These are phyloP conservation scores for Leishmania gerbilli DNA, from an alignment of 208 protist genomes.

Conservation along the genomic window DNA sequence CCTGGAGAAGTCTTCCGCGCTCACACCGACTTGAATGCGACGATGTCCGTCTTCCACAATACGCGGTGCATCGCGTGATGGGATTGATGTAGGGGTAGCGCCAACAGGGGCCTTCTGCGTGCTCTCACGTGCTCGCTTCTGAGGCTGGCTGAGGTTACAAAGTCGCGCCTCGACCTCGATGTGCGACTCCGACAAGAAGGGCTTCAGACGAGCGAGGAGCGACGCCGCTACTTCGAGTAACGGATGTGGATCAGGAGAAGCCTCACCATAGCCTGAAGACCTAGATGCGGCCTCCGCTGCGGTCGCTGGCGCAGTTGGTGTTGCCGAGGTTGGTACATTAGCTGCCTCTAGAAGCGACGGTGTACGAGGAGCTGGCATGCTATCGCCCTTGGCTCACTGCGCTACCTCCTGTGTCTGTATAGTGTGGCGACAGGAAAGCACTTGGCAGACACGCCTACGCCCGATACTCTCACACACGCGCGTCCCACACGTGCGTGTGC, in stretches of 20 bases:
- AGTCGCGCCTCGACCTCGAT: slow-evolving; percentile 78
- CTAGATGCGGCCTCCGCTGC: not conserved
- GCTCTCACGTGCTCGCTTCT: not conserved
- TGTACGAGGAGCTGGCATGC: not conserved
- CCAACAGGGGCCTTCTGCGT: not conserved
- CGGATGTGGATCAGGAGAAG: not conserved
- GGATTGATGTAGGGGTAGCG: not conserved
- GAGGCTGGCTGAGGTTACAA: slow-evolving; percentile 35
- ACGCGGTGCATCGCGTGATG: not conserved
- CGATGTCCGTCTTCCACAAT: not conserved
- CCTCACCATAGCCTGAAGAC: not conserved
- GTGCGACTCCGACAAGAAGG: slow-evolving; percentile 27
- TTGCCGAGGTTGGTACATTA: not conserved
- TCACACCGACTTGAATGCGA: slow-evolving; percentile 40
- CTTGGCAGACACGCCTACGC: not conserved
- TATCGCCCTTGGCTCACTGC: not conserved
- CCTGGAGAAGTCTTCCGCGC: slow-evolving; percentile 38
- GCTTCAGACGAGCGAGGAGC: slow-evolving; percentile 36
- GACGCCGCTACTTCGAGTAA: slow-evolving; percentile 2
- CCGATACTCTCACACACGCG: not conserved
- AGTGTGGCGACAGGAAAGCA: not conserved
- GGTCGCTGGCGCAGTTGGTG: not conserved
- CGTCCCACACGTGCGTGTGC: not conserved
- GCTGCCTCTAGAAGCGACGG: not conserved
- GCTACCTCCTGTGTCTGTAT: not conserved